phyloP scores from a whole-genome alignment of 306 rosid genomes.

The Gillenia trifoliata region DNA sequence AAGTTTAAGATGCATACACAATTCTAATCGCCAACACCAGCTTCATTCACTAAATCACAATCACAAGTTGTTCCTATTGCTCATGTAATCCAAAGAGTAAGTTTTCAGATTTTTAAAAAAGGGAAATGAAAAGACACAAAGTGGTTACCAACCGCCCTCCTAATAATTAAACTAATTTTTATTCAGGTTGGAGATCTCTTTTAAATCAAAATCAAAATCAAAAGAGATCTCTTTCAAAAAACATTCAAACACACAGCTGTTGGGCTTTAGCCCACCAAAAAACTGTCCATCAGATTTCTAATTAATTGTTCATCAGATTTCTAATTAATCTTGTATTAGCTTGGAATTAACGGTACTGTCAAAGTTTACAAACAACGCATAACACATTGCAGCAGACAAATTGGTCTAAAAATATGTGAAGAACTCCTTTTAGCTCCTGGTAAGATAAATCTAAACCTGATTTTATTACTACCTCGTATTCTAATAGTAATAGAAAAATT shows the following conservation, averaged over 20 bases:
- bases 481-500: neutral
- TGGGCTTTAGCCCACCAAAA: too few species aligned
- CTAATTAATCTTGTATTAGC: neutral
- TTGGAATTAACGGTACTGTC: too few species aligned
- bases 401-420: neutral
- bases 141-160: neutral
- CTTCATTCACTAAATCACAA: neutral
- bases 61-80: neutral
- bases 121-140: too few species aligned
- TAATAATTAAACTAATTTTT: neutral
- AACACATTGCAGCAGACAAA: neutral
- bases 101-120: too few species aligned
- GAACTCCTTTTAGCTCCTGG: neutral
- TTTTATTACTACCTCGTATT: neutral
- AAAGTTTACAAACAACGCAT: neutral
- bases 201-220: too few species aligned
- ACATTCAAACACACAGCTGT: neutral
- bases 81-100: neutral
- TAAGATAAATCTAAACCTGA: neutral
- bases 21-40: neutral
- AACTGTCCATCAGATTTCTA: too few species aligned
- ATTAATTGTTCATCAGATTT: too few species aligned
- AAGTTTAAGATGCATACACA: neutral
- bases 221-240: too few species aligned
- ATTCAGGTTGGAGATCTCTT: neutral